Base-by-base conservation (phyloP, 805 yeast genomes). In the Maudiozyma serrabonitensis region DNA sequence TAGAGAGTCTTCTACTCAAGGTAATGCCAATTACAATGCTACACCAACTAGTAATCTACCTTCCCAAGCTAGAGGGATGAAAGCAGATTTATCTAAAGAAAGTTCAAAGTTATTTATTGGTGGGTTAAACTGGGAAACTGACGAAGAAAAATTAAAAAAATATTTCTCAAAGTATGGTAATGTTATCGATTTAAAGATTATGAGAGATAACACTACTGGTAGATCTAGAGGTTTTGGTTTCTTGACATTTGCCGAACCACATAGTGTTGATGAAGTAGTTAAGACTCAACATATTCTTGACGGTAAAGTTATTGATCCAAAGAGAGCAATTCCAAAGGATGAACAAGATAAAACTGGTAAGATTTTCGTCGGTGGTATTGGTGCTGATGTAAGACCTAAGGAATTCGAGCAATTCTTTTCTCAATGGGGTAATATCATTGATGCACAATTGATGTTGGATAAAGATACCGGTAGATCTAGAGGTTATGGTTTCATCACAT, bases 81-180 rank as follows among this genome's bases (percentile, higher is more conserved):
- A 69, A 52, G 79, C 78, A 15, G 78, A 80, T 66, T 64, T 79
- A 54, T 68, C 78, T 54, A 78, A 81, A 55, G 96, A 87, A 59
- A 82, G 82, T 55, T 95, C 95, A 48, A 89, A 89, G 64, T 86
- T 89, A 95, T 89, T 89, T 62, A 80, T 88, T 67, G 99, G 99
- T 54, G 99, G 99, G 46, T 79, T 91, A 59, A 93, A 91, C 62
- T 91, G 98, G 98, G 97, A 91, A 63, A 91, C 99, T 15, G 82
- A 90, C 13, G 98, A 91, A 62, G 95, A 89, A 54, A 80, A 84
- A 34, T 71, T 91, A 69, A 81, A 76, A 56, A 82, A 80, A 49
- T 91, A 91, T 66, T 91, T 91, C 65, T 72, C 83, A 45, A 83
- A 90, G 66, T 91, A 79, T 64, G 99, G 99, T 58, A 91, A 84